Evolutionary conservation across 2,329 filamentous ascomycete species (phyloP), one percentile per base, ranked within the genome.

Genomic region (Aureobasidium uvarum): DNA sequence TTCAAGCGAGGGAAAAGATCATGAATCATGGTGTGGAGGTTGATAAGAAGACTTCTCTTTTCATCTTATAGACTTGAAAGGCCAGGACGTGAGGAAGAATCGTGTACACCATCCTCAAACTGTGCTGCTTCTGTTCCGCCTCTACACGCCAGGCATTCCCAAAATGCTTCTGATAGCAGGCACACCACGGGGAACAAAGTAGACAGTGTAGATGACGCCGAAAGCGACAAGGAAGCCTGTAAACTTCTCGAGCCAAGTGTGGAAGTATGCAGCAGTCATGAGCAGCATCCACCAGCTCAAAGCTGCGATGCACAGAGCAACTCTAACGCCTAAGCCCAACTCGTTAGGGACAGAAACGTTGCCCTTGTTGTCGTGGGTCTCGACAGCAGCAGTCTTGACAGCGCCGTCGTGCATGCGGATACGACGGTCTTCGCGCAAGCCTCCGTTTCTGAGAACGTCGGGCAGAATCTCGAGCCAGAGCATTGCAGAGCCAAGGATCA

Each of bases 241-340:
- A 60, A 81, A 79, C 89, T 98, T 99, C 81, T 99, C 95, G 72
- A 96, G 88, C 93, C 94, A 98, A 0, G 95, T 99, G 77, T 99
- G 95, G 74, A 99, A 99, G 82, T 94, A 99, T 45, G 96, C 93
- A 2, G 93, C 93, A 46, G 95, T 99, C 95, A 99, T 99, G 67
- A 98, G 82, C 75, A 99, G 78, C 95, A 99, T 99, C 91, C 95
- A 98, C 81, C 88, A 85, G 73, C 89, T 91, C 73, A 97, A 72
- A 0, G 78, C 87, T 20, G 89, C 84, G 31, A 97, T 86, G 0
- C 74, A 74, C 74, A 84, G 68, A 70, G 79, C 70, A 72, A 79
- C 78, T 68, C 87, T 84, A 69, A 89, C 79, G 16, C 81, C 85
- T 80, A 71, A 78, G 3, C 72, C 71, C 59, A 74, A 43, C 31